These are phyloP conservation scores for Ascochyta lentis DNA, from an alignment of 2,329 filamentous ascomycete species.

Conservation along the genomic window DNA sequence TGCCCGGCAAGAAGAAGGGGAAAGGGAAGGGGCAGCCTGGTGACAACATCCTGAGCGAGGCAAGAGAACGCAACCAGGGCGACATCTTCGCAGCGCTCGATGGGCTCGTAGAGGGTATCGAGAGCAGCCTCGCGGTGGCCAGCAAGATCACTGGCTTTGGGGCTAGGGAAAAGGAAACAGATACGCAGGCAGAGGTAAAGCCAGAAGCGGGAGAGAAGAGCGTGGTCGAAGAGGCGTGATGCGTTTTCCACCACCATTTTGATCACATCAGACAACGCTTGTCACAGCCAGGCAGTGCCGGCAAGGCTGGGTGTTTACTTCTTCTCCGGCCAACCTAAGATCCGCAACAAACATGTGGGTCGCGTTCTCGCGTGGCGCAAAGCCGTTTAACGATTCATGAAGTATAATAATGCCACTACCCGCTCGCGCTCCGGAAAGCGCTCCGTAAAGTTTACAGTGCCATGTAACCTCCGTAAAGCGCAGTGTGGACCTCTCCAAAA, in stretches of 20 bases:
- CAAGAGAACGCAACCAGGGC: conserved; percentile 39
- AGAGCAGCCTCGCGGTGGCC: conserved; percentile 44
- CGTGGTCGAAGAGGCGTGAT: neutral
- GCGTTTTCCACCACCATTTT: neutral
- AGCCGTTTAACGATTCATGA: conserved; percentile 1
- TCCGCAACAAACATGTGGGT: neutral
- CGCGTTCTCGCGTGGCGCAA: neutral
- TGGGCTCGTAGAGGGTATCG: conserved; percentile 46
- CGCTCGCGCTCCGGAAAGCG: neutral
- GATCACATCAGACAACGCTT: neutral
- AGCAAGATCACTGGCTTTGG: conserved; percentile 37
- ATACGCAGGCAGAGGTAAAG: neutral
- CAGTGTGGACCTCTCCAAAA: neutral
- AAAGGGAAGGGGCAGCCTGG: conserved; percentile 40
- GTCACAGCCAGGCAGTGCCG: neutral
- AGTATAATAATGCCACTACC: neutral
- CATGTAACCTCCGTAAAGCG: neutral
- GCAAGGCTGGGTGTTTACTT: neutral
- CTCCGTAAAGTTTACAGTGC: neutral
- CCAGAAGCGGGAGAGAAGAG: conserved; percentile 1
- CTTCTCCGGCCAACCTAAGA: neutral
- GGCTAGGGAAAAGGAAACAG: conserved; percentile 12
- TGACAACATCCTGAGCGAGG: conserved; percentile 37
- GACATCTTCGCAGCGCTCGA: conserved; percentile 48
- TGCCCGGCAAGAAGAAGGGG: conserved; percentile 40